phyloP scores from a whole-genome alignment of 2,329 filamentous ascomycete species.

The Clonostachys chloroleuca region DNA sequence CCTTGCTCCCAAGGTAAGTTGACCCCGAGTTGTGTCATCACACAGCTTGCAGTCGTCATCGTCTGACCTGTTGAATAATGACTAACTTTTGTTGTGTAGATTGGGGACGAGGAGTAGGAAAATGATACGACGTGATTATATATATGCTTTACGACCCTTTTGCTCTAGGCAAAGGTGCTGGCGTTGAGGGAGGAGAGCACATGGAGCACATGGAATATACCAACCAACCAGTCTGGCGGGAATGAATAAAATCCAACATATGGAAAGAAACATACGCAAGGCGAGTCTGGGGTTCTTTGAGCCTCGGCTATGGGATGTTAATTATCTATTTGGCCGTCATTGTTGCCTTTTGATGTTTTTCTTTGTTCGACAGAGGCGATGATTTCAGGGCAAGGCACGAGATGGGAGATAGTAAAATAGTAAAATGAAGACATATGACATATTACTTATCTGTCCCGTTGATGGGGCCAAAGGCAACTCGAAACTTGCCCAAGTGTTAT shows the following conservation, averaged over 20 bases:
- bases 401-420: too few relatives aligned
- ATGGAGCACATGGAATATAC: background rate
- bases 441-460: too few relatives aligned
- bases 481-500: too few relatives aligned
- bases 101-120: constrained; percentile 18
- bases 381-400: too few relatives aligned
- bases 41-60: background rate
- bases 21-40: too few relatives aligned
- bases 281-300: too few relatives aligned
- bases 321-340: too few relatives aligned
- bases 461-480: too few relatives aligned
- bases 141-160: background rate
- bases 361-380: too few relatives aligned
- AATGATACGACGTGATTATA: background rate
- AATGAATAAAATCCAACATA: constrained; percentile 9
- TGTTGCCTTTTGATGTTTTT: too few relatives aligned
- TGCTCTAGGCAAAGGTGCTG: constrained; percentile 1
- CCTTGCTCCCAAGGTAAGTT: constrained; percentile 87
- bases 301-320: too few relatives aligned
- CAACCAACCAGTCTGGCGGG: background rate
- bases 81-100: constrained; percentile 8
- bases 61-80: background rate
- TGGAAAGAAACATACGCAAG: constrained; percentile 10
- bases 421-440: too few relatives aligned
- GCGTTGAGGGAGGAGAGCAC: constrained; percentile 1